phyloP scores from a whole-genome alignment of 352 stramenopile genomes.

The Hyaloperonospora brassicae region DNA sequence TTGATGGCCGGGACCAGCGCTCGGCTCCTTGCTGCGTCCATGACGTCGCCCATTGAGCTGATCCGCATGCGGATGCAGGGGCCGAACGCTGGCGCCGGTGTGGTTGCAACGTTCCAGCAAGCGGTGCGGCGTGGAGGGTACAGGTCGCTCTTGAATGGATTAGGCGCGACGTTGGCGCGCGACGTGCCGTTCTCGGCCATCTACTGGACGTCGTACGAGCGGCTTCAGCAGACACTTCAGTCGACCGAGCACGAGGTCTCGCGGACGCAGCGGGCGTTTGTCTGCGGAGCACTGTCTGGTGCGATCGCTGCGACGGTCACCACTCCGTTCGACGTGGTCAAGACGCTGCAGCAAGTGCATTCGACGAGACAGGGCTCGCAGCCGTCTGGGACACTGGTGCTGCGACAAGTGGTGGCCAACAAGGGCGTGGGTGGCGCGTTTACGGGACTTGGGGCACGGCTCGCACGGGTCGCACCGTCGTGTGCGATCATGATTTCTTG shows the following conservation, averaged over 20 bases:
- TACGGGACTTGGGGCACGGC: conserved; percentile 53
- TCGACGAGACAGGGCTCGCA: conserved; percentile 29
- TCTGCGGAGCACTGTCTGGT: conserved; percentile 79
- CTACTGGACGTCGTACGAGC: conserved; percentile 92
- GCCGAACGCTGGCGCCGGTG: conserved; percentile 20
- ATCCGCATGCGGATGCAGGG: conserved; percentile 84
- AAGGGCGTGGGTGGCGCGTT: conserved; percentile 47
- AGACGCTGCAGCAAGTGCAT: conserved; percentile 86
- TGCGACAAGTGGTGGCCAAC: conserved; percentile 43
- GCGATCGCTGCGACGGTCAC: conserved; percentile 85
- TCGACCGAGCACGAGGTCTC: conserved; percentile 22
- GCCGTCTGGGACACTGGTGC: conserved; percentile 30
- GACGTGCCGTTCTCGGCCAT: conserved; percentile 94
- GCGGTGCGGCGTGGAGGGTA: conserved; percentile 67
- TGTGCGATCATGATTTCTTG: conserved; percentile 86
- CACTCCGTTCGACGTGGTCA: conserved; percentile 94
- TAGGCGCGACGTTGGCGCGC: conserved; percentile 86
- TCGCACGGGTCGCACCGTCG: conserved; percentile 62
- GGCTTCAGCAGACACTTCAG: conserved; percentile 36
- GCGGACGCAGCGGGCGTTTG: conserved; percentile 68
- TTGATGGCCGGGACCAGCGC: conserved; percentile 61
- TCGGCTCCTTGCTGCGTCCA: conserved; percentile 59
- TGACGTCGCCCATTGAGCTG: conserved; percentile 85
- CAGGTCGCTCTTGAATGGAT: conserved; percentile 73
- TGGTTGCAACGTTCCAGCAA: conserved; percentile 41